A percentile compares a stretch with the other conserved stretches of the same genome.
These are phyloP conservation scores for Diplodia seriata DNA, from an alignment of 2,329 filamentous ascomycete species.

Conservation along the genomic window DNA sequence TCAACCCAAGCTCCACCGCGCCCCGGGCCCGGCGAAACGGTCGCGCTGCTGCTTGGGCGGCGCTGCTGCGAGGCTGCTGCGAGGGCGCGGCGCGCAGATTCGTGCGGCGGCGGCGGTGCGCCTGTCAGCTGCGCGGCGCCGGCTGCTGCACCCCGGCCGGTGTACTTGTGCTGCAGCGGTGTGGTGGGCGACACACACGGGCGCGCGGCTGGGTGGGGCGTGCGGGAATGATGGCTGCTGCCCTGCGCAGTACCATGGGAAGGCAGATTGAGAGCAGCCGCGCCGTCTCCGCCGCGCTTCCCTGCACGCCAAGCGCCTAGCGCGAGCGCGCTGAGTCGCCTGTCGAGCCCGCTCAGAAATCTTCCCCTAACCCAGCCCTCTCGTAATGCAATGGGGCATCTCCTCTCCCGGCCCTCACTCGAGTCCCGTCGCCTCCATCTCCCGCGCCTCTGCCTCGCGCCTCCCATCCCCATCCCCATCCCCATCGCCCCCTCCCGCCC, in stretches of 20 bases:
- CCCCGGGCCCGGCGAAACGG: conserved; percentile 26
- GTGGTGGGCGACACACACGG: not conserved
- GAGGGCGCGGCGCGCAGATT: conserved; percentile 28
- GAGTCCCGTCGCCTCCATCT: conserved; percentile 31
- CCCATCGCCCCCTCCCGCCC: not conserved
- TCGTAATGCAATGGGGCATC: conserved; percentile 29
- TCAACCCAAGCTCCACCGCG: conserved; percentile 23
- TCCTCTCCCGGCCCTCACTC: conserved; percentile 28
- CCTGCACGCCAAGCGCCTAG: conserved; percentile 19
- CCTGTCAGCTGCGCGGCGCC: conserved; percentile 23
- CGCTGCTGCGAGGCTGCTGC: conserved; percentile 16
- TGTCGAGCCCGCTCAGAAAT: conserved; percentile 26
- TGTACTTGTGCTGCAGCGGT: conserved; percentile 14
- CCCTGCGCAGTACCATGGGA: conserved; percentile 22
- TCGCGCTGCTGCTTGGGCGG: conserved; percentile 15
- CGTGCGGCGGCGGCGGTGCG: conserved; percentile 26
- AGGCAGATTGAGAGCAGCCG: conserved; percentile 26
- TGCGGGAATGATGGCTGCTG: conserved; percentile 26
- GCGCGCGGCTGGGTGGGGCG: conserved; percentile 8
- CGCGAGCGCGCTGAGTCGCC: conserved; percentile 9
- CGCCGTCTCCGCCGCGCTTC: conserved; percentile 18
- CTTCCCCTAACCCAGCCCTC: conserved; percentile 30
- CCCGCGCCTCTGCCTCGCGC: conserved; percentile 27
- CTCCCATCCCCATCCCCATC: conserved; percentile 22
- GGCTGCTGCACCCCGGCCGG: conserved; percentile 12